phyloP scores from a whole-genome alignment of 768 basidiomycete genomes.

The Serendipita indica region DNA sequence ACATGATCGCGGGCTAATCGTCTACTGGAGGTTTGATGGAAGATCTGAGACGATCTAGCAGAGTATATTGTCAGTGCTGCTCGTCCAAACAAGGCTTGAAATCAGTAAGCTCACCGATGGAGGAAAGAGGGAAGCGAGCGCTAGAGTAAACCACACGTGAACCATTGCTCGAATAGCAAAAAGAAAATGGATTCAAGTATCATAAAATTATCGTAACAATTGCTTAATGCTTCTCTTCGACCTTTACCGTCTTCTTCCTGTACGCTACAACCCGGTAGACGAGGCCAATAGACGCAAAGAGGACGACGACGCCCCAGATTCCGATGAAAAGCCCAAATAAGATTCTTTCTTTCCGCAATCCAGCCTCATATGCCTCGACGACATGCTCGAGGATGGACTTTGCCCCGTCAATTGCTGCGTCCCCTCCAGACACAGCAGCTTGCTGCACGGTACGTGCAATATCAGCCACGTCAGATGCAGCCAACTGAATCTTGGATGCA shows the following conservation, averaged over 20 bases:
- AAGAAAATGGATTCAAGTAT: no score
- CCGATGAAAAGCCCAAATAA: conserved; percentile 74
- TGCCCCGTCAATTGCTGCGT: neutral
- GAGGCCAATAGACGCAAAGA: no score
- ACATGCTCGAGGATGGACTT: neutral
- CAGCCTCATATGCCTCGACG: neutral
- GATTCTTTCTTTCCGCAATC: conserved; percentile 38
- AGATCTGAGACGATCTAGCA: neutral
- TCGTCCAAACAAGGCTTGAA: neutral
- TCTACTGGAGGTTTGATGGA: neutral
- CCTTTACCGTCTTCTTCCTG: no score
- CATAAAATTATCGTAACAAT: no score
- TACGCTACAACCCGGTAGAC: no score
- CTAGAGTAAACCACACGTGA: no score
- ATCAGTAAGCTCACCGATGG: neutral
- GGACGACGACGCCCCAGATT: conserved; percentile 71
- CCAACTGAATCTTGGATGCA: neutral
- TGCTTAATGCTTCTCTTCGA: no score
- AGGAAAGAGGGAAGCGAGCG: conserved; percentile 4
- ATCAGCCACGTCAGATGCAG: neutral
- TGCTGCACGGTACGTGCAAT: neutral
- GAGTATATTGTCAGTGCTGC: neutral
- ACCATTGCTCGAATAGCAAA: no score
- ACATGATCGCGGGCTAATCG: conserved; percentile 14
- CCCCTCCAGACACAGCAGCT: neutral